phyloP scores from a whole-genome alignment of 768 basidiomycete species.

The Phanerochaete sordida region DNA sequence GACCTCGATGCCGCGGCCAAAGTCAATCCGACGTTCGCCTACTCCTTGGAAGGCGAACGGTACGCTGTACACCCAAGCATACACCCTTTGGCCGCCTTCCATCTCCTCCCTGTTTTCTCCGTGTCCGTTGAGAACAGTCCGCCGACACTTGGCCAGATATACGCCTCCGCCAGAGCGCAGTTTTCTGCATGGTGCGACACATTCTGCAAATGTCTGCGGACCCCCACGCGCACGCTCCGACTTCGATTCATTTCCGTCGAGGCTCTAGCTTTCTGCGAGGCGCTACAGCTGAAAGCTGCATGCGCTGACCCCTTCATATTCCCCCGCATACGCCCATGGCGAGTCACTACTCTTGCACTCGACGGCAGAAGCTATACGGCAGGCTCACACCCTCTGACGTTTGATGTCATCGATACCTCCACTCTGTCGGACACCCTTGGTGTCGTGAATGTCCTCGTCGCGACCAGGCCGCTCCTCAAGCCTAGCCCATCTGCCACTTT shows the following conservation, averaged over 20 bases:
- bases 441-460: constrained; percentile 16
- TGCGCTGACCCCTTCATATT: neutral
- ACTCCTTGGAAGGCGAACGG: constrained; percentile 32
- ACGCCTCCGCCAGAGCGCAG: neutral
- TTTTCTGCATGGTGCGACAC: constrained; percentile 11
- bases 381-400: constrained; percentile 10
- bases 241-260: constrained; percentile 15
- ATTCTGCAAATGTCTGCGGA: neutral
- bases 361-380: constrained; percentile 9
- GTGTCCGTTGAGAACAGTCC: neutral
- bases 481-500: constrained; percentile 4
- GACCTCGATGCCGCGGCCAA: constrained; percentile 21
- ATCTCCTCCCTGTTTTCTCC: constrained; percentile 28
- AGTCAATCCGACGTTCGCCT: constrained; percentile 46
- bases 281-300: neutral
- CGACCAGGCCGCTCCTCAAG: constrained; percentile 14
- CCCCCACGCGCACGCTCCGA: neutral
- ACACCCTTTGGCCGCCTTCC: constrained; percentile 39
- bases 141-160: neutral
- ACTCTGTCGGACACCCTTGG: constrained; percentile 19
- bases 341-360: neutral
- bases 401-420: constrained; percentile 22
- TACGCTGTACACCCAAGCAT: constrained; percentile 43
- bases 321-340: constrained; percentile 8
- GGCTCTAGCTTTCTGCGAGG: constrained; percentile 10